Evolutionary conservation across 805 yeast genomes (phyloP), one percentile per base, ranked within the genome.

Genomic region (Yamadazyma takamatsuzukensis): DNA sequence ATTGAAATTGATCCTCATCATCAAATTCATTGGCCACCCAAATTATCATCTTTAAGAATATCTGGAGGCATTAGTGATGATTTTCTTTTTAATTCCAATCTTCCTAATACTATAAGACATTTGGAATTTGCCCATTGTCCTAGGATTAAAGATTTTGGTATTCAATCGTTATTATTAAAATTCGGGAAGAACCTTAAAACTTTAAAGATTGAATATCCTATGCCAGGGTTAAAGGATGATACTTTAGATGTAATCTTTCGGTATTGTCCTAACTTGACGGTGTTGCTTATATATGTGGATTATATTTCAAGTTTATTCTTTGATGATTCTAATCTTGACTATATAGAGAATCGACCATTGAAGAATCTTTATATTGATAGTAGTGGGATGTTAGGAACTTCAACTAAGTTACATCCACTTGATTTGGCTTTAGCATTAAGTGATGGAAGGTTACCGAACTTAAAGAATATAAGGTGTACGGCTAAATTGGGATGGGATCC

Each of bases 81-180:
- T 28, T 90, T 90, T 54, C 64, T 93, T 10, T 61, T 70, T 25
- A 72, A 72, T 19, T 78, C 93, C 1, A 52, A 59, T n/a, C 80
- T 93, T 51, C 97, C 97, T 0, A 27, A 51, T 2, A 74, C 89
- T 1, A 78, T 90, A 25, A 76, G 75, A 3, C 73, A 75, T 14
- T 60, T 90, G 30, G 89, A 86, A 43, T 71, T 90, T 49, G 82
- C 95, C 0, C 95, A 86, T 54, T 90, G 97, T 59, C 97, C 97
- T 0, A 66, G 72, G 31, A 64, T 90, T 13, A 73, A 72, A 25
- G 83, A 82, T 16, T 70, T 64, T 30, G 78, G 94, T 0, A 64
- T 89, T 14, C 76, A 78, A 42, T 66, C 69, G 17, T 59, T 90
- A 35, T 57, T 88, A 12, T 59, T 67, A 19, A 72, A 74, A 27